Evolutionary conservation across 2,329 filamentous ascomycete species (phyloP).

Genomic region (Xylariomycetidae sp.): DNA sequence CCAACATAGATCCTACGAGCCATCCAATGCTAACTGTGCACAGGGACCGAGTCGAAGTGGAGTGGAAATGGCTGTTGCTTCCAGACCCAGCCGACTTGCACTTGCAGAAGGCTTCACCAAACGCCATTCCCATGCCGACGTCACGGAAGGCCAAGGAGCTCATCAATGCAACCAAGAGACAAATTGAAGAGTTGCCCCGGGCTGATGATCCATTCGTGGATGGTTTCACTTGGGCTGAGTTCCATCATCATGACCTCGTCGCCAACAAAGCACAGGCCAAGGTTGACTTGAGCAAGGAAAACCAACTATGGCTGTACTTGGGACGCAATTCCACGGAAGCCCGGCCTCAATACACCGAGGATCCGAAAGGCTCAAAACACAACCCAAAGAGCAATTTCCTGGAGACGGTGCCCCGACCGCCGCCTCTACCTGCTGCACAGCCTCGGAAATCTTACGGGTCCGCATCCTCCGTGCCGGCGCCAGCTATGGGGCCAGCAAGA

Average conservation of each 20-base stretch:
- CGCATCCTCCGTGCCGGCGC: slow-evolving; percentile 18
- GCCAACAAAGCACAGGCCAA: slow-evolving; percentile 57
- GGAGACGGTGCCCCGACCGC: slow-evolving; percentile 57
- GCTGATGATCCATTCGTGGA: slow-evolving; percentile 63
- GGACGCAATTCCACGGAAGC: slow-evolving; percentile 82
- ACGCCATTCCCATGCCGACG: slow-evolving; percentile 64
- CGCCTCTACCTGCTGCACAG: slow-evolving; percentile 14
- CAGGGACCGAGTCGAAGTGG: slow-evolving; percentile 69
- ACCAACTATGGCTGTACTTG: slow-evolving; percentile 85
- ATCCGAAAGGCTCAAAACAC: slow-evolving; percentile 53
- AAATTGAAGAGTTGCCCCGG: slow-evolving; percentile 55
- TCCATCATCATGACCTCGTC: slow-evolving; percentile 55
- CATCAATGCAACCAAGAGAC: slow-evolving; percentile 59
- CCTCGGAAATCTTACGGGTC: slow-evolving; percentile 23
- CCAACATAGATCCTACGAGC: not conserved
- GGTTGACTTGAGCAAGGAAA: slow-evolving; percentile 64
- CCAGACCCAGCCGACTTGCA: slow-evolving; percentile 64
- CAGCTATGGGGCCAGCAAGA: slow-evolving; percentile 11
- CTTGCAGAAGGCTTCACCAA: slow-evolving; percentile 67
- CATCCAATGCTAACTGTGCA: slow-evolving; percentile 34
- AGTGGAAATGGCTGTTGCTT: slow-evolving; percentile 79
- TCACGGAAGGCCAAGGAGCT: slow-evolving; percentile 58
- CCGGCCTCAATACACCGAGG: slow-evolving; percentile 83
- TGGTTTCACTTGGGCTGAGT: slow-evolving; percentile 72
- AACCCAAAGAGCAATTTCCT: slow-evolving; percentile 67